Conservation (phyloP, 192 early-diverging fungal species). For the Physocladia obscura region DNA sequence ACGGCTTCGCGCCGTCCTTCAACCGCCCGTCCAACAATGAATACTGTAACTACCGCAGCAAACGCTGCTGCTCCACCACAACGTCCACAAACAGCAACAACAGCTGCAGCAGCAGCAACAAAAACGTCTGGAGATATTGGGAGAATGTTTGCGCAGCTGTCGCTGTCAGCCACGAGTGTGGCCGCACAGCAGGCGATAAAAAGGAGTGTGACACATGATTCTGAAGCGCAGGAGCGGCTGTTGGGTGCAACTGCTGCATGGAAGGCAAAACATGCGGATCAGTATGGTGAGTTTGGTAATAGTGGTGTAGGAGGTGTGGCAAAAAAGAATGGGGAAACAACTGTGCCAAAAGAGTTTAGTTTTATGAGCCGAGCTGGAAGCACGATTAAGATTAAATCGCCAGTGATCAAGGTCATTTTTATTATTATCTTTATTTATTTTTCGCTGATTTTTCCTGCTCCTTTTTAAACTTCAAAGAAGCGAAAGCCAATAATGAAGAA, state of each 20-base stretch:
- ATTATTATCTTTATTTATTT: neutral
- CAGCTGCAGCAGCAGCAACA: neutral
- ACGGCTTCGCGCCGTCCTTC: no score
- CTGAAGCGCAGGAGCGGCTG: neutral
- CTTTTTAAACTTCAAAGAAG: neutral
- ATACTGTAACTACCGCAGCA: no score
- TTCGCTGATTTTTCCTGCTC: neutral
- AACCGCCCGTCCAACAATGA: no score
- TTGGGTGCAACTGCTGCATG: neutral
- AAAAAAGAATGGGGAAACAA: neutral
- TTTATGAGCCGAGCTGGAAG: conserved; percentile 29
- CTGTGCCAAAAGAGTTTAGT: conserved; percentile 45
- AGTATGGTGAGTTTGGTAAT: neutral
- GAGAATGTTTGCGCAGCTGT: conserved; percentile 1
- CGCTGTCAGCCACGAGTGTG: neutral
- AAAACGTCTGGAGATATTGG: neutral
- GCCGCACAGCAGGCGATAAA: no score
- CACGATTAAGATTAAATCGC: neutral
- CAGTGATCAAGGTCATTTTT: conserved; percentile 24
- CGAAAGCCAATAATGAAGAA: conserved; percentile 12
- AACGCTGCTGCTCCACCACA: no score
- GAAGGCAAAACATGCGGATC: neutral
- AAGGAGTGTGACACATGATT: neutral
- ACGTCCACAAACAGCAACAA: neutral
- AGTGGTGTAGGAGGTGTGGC: neutral